phyloP scores from a whole-genome alignment of 2,329 filamentous ascomycete genomes.

The Chaetomium strumarium region DNA sequence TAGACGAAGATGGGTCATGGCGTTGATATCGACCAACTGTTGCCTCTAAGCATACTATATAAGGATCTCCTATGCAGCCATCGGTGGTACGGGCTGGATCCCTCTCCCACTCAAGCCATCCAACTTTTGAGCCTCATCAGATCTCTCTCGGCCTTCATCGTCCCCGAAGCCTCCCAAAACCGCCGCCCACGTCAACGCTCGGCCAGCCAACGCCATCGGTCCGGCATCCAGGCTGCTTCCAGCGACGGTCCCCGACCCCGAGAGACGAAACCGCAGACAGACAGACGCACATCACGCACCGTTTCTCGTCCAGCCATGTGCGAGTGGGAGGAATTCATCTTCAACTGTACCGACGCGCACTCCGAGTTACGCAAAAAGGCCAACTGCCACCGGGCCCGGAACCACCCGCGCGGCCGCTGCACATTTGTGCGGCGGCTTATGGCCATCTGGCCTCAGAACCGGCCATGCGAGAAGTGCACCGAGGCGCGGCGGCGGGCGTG shows the following conservation, averaged over 20 bases:
- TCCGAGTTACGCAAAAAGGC: constrained; percentile 53
- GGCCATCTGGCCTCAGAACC: constrained; percentile 51
- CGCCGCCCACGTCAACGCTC: too few species aligned
- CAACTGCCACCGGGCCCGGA: constrained; percentile 70
- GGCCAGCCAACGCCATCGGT: too few species aligned
- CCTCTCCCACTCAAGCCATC: not conserved
- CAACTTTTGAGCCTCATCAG: too few species aligned
- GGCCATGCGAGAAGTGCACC: constrained; percentile 47
- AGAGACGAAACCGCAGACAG: not conserved
- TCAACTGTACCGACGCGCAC: constrained; percentile 52
- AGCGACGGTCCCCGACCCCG: not conserved
- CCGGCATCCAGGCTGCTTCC: too few species aligned
- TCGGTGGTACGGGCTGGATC: too few species aligned
- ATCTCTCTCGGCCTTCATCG: too few species aligned
- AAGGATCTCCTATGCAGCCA: too few species aligned
- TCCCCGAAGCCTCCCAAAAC: too few species aligned
- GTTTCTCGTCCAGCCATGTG: constrained; percentile 48
- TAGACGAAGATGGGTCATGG: not conserved
- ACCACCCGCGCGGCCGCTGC: constrained; percentile 64
- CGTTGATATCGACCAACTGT: not conserved
- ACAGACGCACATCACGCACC: not conserved
- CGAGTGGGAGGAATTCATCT: constrained; percentile 64
- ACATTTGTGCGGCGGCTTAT: constrained; percentile 60
- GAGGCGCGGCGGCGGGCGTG: constrained; percentile 4
- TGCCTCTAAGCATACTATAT: not conserved